These are phyloP conservation scores for Eimeria brunetti DNA, from an alignment of 169 alveolate species.

Conservation along the genomic window DNA sequence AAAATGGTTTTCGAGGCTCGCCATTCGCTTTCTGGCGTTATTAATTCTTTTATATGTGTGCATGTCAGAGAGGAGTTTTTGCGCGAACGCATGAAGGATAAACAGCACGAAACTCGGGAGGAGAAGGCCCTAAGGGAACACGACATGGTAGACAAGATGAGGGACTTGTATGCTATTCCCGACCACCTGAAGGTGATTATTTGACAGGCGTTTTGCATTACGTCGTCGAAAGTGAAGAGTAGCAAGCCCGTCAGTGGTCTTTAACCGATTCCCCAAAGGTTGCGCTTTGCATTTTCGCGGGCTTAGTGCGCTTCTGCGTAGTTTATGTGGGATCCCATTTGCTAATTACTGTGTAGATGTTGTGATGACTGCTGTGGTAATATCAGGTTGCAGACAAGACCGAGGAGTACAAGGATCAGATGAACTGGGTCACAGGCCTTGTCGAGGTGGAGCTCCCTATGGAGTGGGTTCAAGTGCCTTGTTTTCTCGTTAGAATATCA, in stretches of 20 bases:
- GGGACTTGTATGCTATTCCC: constrained; percentile 72
- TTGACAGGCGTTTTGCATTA: neutral
- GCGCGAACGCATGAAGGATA: constrained; percentile 57
- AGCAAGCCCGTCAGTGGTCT: neutral
- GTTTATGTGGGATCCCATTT: neutral
- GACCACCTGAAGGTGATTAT: constrained; percentile 55
- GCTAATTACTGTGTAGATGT: neutral
- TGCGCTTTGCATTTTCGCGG: neutral
- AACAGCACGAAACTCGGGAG: constrained; percentile 48
- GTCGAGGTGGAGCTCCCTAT: constrained; percentile 82
- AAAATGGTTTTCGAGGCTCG: neutral
- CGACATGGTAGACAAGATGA: constrained; percentile 26
- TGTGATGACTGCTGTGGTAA: neutral
- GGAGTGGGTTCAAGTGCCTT: constrained; percentile 58
- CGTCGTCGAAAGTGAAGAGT: neutral
- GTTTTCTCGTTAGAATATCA: neutral
- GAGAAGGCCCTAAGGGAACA: constrained; percentile 50
- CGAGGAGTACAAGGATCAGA: constrained; percentile 73
- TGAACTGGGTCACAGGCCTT: constrained; percentile 83
- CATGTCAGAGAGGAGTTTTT: constrained; percentile 57
- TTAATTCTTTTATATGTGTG: neutral
- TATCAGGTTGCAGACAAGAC: constrained; percentile 75
- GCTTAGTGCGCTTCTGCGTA: neutral
- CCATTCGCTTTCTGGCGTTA: neutral
- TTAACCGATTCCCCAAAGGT: neutral